Evolutionary conservation across 257 asterid genomes (phyloP).

Genomic region (Lavandula angustifolia): DNA sequence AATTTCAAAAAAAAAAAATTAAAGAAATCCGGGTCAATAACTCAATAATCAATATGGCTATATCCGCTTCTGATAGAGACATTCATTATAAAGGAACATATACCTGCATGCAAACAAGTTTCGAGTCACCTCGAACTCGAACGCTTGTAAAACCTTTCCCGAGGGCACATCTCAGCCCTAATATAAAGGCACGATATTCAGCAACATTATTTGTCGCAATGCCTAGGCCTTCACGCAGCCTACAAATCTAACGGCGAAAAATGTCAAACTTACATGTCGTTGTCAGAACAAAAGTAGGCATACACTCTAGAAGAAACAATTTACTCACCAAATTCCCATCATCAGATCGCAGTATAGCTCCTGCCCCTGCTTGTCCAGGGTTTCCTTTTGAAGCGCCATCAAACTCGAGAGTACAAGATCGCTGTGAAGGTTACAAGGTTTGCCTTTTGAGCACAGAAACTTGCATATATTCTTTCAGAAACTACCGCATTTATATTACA

Average conservation of each 20-base stretch:
- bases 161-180: constrained; percentile 85
- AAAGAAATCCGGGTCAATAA: no score
- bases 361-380: constrained; percentile 99
- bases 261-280: constrained; percentile 24
- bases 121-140: constrained; percentile 96
- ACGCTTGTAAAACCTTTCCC: constrained; percentile 80
- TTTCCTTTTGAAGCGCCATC: constrained; percentile 98
- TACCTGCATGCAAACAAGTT: constrained; percentile 99
- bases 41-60: no score
- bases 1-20: no score
- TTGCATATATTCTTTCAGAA: constrained; percentile 17
- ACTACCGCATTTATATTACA: background rate
- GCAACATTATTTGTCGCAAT: constrained; percentile 87
- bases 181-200: constrained; percentile 88
- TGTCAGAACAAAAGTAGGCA: background rate
- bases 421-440: constrained; percentile 42
- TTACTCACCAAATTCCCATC: constrained; percentile 76
- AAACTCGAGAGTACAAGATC: constrained; percentile 85
- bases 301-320: constrained; percentile 9
- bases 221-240: constrained; percentile 96
- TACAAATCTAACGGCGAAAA: constrained; percentile 61
- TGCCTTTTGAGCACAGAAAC: constrained; percentile 20
- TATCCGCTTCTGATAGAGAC: no score
- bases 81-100: background rate
- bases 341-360: constrained; percentile 84